These are phyloP conservation scores for Rhizopogon vinicolor DNA, from an alignment of 768 basidiomycete species.

Conservation along the genomic window DNA sequence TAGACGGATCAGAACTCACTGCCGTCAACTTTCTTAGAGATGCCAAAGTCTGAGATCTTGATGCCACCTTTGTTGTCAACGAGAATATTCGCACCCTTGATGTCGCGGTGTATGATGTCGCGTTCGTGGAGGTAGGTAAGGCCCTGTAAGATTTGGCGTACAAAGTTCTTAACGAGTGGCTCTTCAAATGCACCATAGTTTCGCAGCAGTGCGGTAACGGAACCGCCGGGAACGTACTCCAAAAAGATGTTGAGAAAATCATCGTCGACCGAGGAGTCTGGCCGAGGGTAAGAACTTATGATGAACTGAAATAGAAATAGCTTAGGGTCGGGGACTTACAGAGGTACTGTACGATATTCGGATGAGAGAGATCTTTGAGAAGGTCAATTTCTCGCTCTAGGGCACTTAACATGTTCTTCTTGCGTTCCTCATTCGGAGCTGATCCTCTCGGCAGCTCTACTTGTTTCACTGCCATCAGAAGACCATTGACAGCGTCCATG, in stretches of 20 bases:
- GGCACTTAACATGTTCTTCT: conserved; percentile 88
- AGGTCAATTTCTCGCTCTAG: conserved; percentile 93
- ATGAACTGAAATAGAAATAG: background rate
- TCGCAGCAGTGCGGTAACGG: conserved; percentile 81
- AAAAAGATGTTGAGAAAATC: conserved; percentile 93
- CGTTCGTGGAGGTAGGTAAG: conserved; percentile 95
- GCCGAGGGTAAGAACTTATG: background rate
- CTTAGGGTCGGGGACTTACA: conserved; percentile 50
- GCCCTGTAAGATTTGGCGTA: conserved; percentile 86
- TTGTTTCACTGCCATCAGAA: conserved; percentile 97
- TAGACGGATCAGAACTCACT: conserved; percentile 50
- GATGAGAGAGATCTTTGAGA: conserved; percentile 87
- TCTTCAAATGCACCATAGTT: conserved; percentile 97
- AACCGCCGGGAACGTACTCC: conserved; percentile 95
- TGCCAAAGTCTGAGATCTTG: conserved; percentile 96
- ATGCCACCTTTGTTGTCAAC: conserved; percentile 98
- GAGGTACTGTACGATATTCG: conserved; percentile 97
- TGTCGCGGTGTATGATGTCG: conserved; percentile 98
- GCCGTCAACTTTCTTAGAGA: conserved; percentile 95
- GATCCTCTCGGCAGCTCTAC: conserved; percentile 86
- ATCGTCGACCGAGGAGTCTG: conserved; percentile 92
- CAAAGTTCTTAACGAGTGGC: conserved; percentile 85
- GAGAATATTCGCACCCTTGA: conserved; percentile 98
- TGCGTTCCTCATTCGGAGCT: conserved; percentile 85
- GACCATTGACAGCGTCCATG: conserved; percentile 86